Percentiles rank a stretch among this genome's conserved stretches.
These are phyloP conservation scores for Aspergillus bombycis DNA, from an alignment of 2,329 filamentous ascomycete genomes.

Conservation along the genomic window DNA sequence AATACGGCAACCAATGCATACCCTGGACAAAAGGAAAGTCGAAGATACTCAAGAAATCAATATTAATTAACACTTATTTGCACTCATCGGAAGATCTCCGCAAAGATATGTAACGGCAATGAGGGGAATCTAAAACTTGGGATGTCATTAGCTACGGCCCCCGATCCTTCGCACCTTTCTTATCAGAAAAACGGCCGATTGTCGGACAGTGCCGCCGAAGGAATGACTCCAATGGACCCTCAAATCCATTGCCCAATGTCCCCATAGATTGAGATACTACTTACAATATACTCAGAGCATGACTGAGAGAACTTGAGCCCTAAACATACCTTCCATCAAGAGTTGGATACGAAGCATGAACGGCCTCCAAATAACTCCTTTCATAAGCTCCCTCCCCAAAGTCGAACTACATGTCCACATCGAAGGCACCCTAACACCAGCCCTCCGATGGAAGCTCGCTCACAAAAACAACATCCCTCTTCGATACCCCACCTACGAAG, in stretches of 20 bases:
- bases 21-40: too few relatives aligned
- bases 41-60: neutral
- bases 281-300: neutral
- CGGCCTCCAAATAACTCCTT: neutral
- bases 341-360: neutral
- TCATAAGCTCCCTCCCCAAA: neutral
- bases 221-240: neutral
- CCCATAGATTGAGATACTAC: neutral
- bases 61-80: neutral
- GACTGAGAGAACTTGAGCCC: neutral
- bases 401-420: neutral
- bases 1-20: too few relatives aligned
- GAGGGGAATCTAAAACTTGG: neutral
- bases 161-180: neutral
- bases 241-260: neutral
- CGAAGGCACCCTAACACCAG: neutral
- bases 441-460: neutral
- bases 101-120: neutral
- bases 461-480: neutral
- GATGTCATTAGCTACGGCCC: neutral
- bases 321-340: neutral
- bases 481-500: neutral
- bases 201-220: neutral
- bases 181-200: neutral
- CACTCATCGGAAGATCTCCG: neutral